These are phyloP conservation scores for Carallia brachiata DNA, from an alignment of 345 rosid genomes.

Conservation along the genomic window DNA sequence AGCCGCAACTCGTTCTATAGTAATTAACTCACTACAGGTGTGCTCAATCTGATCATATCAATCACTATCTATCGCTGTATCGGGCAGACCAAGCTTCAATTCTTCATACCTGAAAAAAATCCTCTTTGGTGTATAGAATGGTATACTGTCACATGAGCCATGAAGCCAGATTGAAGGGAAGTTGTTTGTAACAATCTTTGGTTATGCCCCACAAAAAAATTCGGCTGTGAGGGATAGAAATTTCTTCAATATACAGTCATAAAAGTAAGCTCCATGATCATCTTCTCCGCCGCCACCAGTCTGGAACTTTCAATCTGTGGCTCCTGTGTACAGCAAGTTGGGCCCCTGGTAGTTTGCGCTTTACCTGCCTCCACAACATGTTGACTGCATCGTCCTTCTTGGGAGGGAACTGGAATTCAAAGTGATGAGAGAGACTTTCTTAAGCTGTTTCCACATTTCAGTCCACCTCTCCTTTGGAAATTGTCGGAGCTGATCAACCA, in stretches of 20 bases:
- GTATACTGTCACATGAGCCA: neutral
- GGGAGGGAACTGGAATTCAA: conserved; percentile 75
- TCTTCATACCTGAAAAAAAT: conserved; percentile 8
- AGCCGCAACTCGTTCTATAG: conserved; percentile 14
- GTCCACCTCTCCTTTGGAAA: conserved; percentile 73
- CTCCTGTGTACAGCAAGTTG: conserved; percentile 71
- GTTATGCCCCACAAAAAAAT: conserved; percentile 8
- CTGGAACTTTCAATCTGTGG: conserved; percentile 73
- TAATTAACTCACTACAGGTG: neutral
- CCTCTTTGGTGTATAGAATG: neutral
- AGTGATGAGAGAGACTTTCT: conserved; percentile 78
- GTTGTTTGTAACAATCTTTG: conserved; percentile 9
- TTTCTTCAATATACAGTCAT: conserved; percentile 42
- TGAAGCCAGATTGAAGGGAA: conserved; percentile 12
- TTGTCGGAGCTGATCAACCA: conserved; percentile 62
- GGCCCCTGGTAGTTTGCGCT: conserved; percentile 61
- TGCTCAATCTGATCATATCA: neutral
- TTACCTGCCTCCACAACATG: conserved; percentile 89
- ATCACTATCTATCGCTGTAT: neutral
- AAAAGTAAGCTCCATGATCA: conserved; percentile 16
- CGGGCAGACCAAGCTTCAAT: neutral
- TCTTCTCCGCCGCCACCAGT: conserved; percentile 70
- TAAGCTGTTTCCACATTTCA: conserved; percentile 67
- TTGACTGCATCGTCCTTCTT: conserved; percentile 71
- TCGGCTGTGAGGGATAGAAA: conserved; percentile 10